A percentile compares a stretch with the other conserved stretches of the same genome.
phyloP scores from a whole-genome alignment of 352 stramenopile genomes.

The Phytophthora tubulina region DNA sequence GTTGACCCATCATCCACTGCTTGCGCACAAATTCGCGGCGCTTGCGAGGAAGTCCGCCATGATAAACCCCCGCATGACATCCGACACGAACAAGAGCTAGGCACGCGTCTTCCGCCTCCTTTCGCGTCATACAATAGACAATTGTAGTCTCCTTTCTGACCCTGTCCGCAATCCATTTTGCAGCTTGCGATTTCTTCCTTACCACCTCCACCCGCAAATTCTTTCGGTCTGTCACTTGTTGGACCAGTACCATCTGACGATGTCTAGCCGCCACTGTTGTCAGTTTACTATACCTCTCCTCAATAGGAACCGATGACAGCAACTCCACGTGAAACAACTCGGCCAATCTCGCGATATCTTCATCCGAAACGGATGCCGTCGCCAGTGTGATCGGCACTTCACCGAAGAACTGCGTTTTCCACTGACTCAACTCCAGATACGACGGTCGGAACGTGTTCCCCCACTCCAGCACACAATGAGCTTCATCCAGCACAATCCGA shows the following conservation, averaged over 20 bases:
- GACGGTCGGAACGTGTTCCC: slow-evolving; percentile 77
- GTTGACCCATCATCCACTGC: slow-evolving; percentile 80
- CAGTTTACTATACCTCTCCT: neutral
- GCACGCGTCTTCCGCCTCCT: slow-evolving; percentile 71
- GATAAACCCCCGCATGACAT: slow-evolving; percentile 72
- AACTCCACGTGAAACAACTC: slow-evolving; percentile 61
- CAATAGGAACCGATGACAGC: slow-evolving; percentile 4
- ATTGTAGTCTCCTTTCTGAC: slow-evolving; percentile 55
- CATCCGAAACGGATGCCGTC: slow-evolving; percentile 75
- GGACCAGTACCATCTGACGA: slow-evolving; percentile 61
- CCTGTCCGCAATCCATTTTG: slow-evolving; percentile 42
- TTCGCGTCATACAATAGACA: slow-evolving; percentile 82
- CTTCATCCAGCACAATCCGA: slow-evolving; percentile 81
- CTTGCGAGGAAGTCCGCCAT: slow-evolving; percentile 64
- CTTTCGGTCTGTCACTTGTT: slow-evolving; percentile 69
- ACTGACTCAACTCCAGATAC: slow-evolving; percentile 75
- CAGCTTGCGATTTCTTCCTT: slow-evolving; percentile 46
- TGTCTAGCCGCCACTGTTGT: neutral
- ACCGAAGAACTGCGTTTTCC: slow-evolving; percentile 53
- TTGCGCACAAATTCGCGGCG: slow-evolving; percentile 78
- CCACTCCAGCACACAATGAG: slow-evolving; percentile 86
- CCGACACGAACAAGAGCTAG: slow-evolving; percentile 61
- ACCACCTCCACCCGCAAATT: slow-evolving; percentile 75
- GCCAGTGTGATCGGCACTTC: slow-evolving; percentile 74
- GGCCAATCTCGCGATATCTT: slow-evolving; percentile 65